Evolutionary conservation across 2,329 filamentous ascomycete genomes (phyloP).

Genomic region (Thermoascus crustaceus): DNA sequence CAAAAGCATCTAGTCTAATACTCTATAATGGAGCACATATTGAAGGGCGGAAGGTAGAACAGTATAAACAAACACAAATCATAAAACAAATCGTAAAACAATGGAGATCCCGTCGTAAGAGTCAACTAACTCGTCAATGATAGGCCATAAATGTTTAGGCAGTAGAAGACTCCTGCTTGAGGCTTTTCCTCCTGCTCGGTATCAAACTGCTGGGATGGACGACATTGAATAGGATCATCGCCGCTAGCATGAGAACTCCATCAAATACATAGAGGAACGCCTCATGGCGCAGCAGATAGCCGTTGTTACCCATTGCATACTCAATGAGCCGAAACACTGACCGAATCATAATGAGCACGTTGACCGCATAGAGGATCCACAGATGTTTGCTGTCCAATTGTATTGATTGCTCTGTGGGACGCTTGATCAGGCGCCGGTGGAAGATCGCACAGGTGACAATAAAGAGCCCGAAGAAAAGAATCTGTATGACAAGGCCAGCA

Average conservation of each 20-base stretch:
- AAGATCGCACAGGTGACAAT: slow-evolving; percentile 11
- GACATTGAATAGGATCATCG: slow-evolving; percentile 8
- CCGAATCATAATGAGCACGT: slow-evolving; percentile 11
- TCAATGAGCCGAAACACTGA: slow-evolving; percentile 15
- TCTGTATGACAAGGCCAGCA: slow-evolving; percentile 12
- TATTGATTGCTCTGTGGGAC: slow-evolving; percentile 7
- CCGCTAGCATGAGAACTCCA: slow-evolving; percentile 11
- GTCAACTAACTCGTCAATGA: no score
- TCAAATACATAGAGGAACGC: slow-evolving; percentile 15
- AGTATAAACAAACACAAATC: no score
- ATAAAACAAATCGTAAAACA: no score
- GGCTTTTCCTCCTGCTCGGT: slow-evolving; percentile 42
- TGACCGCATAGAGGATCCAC: slow-evolving; percentile 7
- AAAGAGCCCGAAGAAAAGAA: slow-evolving; percentile 14
- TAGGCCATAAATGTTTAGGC: no score
- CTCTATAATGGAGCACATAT: no score
- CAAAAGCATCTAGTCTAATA: no score
- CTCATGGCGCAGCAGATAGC: slow-evolving; percentile 13
- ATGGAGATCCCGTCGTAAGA: no score
- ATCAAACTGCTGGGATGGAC: slow-evolving; percentile 43
- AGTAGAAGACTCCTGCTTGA: slow-evolving; percentile 39
- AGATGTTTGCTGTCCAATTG: neutral
- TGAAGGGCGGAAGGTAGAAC: no score
- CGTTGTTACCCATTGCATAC: slow-evolving; percentile 11
- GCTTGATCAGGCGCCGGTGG: slow-evolving; percentile 9